Base-by-base conservation (phyloP, 257 asterid genomes). In the Primulina huaijiensis region DNA sequence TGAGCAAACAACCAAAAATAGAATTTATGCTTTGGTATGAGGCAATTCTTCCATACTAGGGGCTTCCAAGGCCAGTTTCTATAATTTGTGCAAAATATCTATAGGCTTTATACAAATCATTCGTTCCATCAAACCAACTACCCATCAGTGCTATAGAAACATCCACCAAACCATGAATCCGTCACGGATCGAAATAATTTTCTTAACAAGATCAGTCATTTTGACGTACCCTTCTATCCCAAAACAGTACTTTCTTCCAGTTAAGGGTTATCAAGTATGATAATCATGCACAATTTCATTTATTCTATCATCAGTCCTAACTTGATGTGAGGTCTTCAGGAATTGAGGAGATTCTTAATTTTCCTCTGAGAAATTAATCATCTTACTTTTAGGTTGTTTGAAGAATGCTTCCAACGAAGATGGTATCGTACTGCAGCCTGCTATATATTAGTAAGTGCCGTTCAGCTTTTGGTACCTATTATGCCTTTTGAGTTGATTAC, bases 361-460 rank as follows among this genome's bases (percentile, higher is more conserved):
- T 40, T 76, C 55, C 53, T 64, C 33, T 78, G 76, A 72, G 68
- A 23, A 23, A 23, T 70, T 23, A 65, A 57, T 27, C 56, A 40
- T 68, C 67, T 68, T 63, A 19, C 69, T 65, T 70, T 67, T 73
- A 86, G 92, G 89, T 78, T 86, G 86, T 86, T 86, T 71, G 92
- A 86, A 62, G 92, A 86, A 80, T 86, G 92, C 77, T 85, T 82
- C 80, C 89, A 86, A 65, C 79, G 71, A 63, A 82, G 92, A 74
- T 86, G 92, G 92, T 84, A 86, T 74, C 86, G 89, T 69, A 86
- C 92, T 72, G 92, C 89, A 64, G 92, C 88, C 56, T 82, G 92
- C 86, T 86, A 86, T 75, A 86, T 86, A 75, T 86, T 84, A 71
- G 89, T 86, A 75, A 84, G 89, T 80, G 57, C 65, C 68, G 6